These are phyloP conservation scores for Salinomyces thailandicus DNA, from an alignment of 2,329 filamentous ascomycete genomes.

Conservation along the genomic window DNA sequence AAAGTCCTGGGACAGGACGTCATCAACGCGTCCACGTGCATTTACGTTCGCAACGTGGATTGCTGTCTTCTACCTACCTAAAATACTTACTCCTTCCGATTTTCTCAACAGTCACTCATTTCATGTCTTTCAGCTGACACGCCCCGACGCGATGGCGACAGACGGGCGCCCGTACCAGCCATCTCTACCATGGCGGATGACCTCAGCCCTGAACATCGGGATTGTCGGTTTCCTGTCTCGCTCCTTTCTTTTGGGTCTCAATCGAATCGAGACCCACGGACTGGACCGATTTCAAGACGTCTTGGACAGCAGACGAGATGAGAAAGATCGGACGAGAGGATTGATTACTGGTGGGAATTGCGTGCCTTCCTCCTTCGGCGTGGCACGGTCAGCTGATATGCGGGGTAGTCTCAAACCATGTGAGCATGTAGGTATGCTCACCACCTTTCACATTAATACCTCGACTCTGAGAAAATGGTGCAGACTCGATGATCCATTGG, in stretches of 20 bases:
- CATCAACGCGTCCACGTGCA: not conserved
- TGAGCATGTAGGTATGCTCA: slow-evolving; percentile 65
- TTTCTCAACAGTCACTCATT: no score
- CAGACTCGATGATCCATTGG: slow-evolving; percentile 85
- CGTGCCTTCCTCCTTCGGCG: slow-evolving; percentile 1
- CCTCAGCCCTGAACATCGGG: slow-evolving; percentile 66
- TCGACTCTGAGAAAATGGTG: slow-evolving; percentile 13
- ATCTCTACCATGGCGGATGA: slow-evolving; percentile 58
- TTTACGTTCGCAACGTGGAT: no score
- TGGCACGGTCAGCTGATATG: slow-evolving; percentile 1
- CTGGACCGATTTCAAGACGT: slow-evolving; percentile 64
- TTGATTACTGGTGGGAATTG: slow-evolving; percentile 64
- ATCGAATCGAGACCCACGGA: slow-evolving; percentile 64
- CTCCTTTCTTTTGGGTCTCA: slow-evolving; percentile 64
- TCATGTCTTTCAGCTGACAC: slow-evolving; percentile 3
- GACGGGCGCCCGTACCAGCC: slow-evolving; percentile 42
- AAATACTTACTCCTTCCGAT: no score
- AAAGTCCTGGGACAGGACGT: not conserved
- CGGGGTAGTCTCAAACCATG: slow-evolving; percentile 67
- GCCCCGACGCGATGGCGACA: slow-evolving; percentile 27
- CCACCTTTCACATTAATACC: not conserved
- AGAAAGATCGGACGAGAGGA: slow-evolving; percentile 57
- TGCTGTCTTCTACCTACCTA: no score
- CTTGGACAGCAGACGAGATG: slow-evolving; percentile 61
- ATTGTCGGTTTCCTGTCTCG: slow-evolving; percentile 60